These are phyloP conservation scores for Ogataea kodamae DNA, from an alignment of 805 yeast genomes.

Conservation along the genomic window DNA sequence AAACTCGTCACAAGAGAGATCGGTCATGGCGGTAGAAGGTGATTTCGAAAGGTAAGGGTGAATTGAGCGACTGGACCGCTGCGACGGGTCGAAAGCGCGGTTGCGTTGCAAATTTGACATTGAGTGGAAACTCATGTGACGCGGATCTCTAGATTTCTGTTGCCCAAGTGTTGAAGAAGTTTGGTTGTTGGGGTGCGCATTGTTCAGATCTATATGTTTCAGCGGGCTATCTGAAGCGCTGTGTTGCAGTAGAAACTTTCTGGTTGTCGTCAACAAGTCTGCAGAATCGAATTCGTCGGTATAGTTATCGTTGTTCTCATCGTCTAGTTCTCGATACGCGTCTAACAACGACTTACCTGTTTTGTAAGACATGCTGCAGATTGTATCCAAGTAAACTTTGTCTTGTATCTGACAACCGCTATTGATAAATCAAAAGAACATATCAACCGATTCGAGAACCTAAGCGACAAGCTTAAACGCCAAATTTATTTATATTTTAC, in stretches of 20 bases:
- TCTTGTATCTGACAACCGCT: slow-evolving; percentile 8
- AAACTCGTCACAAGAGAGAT: slow-evolving; percentile 17
- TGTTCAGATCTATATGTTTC: slow-evolving; percentile 11
- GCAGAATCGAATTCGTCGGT: slow-evolving; percentile 12
- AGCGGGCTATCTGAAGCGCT: slow-evolving; percentile 10
- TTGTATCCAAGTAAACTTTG: slow-evolving; percentile 4
- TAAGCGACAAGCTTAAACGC: slow-evolving; percentile 8
- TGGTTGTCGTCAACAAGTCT: slow-evolving; percentile 7
- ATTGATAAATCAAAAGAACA: slow-evolving; percentile 1
- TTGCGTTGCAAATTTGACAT: slow-evolving; percentile 6
- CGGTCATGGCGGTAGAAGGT: slow-evolving; percentile 15
- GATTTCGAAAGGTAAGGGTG: background rate
- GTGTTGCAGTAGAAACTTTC: slow-evolving; percentile 11
- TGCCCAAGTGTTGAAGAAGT: slow-evolving; percentile 13
- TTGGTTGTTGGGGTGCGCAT: slow-evolving; percentile 15
- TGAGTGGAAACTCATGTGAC: slow-evolving; percentile 7
- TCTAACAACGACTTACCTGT: slow-evolving; percentile 6
- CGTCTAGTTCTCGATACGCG: slow-evolving; percentile 11
- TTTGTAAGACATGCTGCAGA: slow-evolving; percentile 10
- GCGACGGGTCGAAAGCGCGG: slow-evolving; percentile 1
- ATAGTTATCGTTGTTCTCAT: slow-evolving; percentile 10
- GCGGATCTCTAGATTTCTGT: slow-evolving; percentile 4
- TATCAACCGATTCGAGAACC: slow-evolving; percentile 7
- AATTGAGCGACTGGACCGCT: slow-evolving; percentile 1
- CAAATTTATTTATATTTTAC: background rate